These are phyloP conservation scores for Pseudoperonospora humuli DNA, from an alignment of 352 stramenopile genomes.

Conservation along the genomic window DNA sequence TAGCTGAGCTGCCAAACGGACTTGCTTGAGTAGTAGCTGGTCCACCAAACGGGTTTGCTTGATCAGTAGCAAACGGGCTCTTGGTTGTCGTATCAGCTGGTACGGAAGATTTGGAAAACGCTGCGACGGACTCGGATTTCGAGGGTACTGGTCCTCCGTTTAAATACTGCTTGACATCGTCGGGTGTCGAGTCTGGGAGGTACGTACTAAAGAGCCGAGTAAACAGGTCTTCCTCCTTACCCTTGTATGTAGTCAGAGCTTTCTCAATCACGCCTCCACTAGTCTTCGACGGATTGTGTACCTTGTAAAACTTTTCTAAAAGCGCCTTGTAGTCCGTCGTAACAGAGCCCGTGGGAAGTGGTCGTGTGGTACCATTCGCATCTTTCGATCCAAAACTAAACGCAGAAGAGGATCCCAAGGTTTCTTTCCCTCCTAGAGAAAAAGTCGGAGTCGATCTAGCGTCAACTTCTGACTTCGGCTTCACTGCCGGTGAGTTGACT, in stretches of 20 bases:
- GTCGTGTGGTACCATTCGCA: slow-evolving; percentile 4
- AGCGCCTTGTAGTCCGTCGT: slow-evolving; percentile 39
- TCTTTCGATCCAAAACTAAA: slow-evolving; percentile 24
- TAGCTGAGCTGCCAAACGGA: slow-evolving; percentile 14
- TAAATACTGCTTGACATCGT: slow-evolving; percentile 59
- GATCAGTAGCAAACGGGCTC: slow-evolving; percentile 15
- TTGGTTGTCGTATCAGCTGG: slow-evolving; percentile 19
- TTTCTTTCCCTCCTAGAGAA: slow-evolving; percentile 25
- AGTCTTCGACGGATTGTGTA: slow-evolving; percentile 46
- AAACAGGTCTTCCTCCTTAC: slow-evolving; percentile 56
- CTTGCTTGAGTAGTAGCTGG: too few species aligned
- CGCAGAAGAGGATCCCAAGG: slow-evolving; percentile 8
- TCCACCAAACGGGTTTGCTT: slow-evolving; percentile 16
- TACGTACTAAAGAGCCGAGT: slow-evolving; percentile 55
- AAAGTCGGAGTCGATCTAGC: slow-evolving; percentile 12
- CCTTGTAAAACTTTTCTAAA: slow-evolving; percentile 57
- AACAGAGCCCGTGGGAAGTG: slow-evolving; percentile 2
- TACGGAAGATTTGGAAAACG: slow-evolving; percentile 8
- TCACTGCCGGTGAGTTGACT: slow-evolving; percentile 20
- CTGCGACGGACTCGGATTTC: slow-evolving; percentile 17
- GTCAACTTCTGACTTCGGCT: slow-evolving; percentile 12
- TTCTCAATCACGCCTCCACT: slow-evolving; percentile 38
- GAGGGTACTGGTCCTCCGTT: slow-evolving; percentile 38
- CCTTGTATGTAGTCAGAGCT: slow-evolving; percentile 41
- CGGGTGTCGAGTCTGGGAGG: slow-evolving; percentile 38